Evolutionary conservation across 164 flowering plant genomes (phyloP).

Genomic region (Echeveria elegans): DNA sequence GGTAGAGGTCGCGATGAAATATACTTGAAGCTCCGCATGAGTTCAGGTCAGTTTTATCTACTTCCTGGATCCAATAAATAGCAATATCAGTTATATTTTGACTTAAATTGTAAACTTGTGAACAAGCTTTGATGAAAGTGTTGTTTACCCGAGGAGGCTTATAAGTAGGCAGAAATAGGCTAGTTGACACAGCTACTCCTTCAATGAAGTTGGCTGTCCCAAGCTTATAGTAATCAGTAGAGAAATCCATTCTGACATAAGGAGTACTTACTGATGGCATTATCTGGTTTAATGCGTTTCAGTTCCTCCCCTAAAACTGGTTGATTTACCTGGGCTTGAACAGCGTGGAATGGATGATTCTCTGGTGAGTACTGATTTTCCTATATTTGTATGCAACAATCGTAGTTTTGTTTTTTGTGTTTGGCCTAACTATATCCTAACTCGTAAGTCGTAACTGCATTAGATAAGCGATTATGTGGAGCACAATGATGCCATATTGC

Average conservation of each 20-base stretch:
- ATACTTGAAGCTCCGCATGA: constrained; percentile 56
- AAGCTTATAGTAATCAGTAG: neutral
- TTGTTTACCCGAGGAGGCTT: neutral
- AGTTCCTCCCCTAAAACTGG: constrained; percentile 68
- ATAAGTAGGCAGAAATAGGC: no score
- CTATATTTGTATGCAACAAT: neutral
- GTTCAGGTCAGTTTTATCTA: constrained; percentile 32
- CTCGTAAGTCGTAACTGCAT: no score
- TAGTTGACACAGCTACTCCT: neutral
- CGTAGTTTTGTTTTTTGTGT: no score
- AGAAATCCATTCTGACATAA: neutral
- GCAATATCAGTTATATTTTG: neutral
- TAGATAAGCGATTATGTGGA: constrained; percentile 50
- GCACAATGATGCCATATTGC: constrained; percentile 60
- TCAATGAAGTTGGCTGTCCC: neutral
- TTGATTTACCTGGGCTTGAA: constrained; percentile 78
- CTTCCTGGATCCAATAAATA: neutral
- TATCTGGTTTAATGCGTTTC: constrained; percentile 13
- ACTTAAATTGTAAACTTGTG: neutral
- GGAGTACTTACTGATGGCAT: neutral
- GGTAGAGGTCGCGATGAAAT: constrained; percentile 64
- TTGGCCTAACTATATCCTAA: neutral
- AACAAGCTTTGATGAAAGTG: neutral
- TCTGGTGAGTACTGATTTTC: constrained; percentile 30
- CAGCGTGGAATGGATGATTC: constrained; percentile 63